Base-by-base conservation (phyloP, 495 filamentous ascomycete species). In the Saxophila tyrrhenica region DNA sequence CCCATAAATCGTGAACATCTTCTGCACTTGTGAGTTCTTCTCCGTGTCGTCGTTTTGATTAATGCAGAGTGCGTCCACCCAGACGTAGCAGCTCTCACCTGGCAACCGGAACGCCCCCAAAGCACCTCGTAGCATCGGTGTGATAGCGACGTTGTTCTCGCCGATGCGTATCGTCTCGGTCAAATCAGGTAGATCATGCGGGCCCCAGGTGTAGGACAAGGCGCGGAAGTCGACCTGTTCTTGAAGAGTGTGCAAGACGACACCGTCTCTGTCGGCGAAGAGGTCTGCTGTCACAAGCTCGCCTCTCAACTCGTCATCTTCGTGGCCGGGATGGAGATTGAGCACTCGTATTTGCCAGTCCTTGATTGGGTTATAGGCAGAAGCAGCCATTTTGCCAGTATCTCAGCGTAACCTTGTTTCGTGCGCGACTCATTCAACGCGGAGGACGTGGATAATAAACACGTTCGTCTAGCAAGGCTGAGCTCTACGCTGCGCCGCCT, bases 21-120 rank as follows among this genome's bases (percentile, higher is more conserved):
- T 22, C 19, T 51, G 25, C 9, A 39, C 13, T 20, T 51, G 49
- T 5, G 24, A 2, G n/a, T 10, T 38, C 20, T 51, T 51, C 11
- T 51, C 20, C 11, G 32, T 13, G 16, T 51, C 49, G 38, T 54
- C 51, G 35, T 62, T 57, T 45, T 62, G 57, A 11, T 56, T 39
- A 25, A 62, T 62, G 39, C 61, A 63, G 1, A 63, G 39, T 11
- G 53, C 45, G 51, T 63, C 61, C 13, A 63, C 56, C 61, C 61
- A 63, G 3, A 62, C 13, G 25, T 59, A 60, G 3, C 42, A 13
- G 13, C 13, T 17, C n/a, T 44, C 42, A n/a, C n/a, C n/a, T 22
- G 20, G 7, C 42, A 17, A 17, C 42, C 42, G 42, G 13, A 35
- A 13, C 13, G 29, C 29, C 29, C 13, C 7, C 29, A 35, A 13